Conservation (phyloP, 2,329 filamentous ascomycete genomes). For the Camptophora hylomeconis region DNA sequence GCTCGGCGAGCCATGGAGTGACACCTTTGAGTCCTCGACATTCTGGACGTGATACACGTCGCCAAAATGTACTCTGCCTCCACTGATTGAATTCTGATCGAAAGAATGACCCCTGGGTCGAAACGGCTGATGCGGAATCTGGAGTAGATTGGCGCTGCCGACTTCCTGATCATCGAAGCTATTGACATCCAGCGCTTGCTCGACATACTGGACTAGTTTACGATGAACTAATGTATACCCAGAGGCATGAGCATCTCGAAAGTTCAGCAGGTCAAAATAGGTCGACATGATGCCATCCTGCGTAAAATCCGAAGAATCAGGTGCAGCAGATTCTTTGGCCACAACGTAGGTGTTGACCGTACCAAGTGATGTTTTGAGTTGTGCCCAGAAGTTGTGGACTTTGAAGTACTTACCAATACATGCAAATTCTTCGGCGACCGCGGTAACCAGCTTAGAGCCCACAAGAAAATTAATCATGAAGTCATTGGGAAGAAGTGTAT, state of each 20-base stretch:
- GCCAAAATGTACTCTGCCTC: neutral
- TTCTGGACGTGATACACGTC: neutral
- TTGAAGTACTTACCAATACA: slow-evolving; percentile 25
- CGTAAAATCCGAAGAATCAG: slow-evolving; percentile 23
- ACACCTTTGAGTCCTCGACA: neutral
- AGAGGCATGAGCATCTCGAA: slow-evolving; percentile 5
- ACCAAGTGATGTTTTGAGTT: slow-evolving; percentile 24
- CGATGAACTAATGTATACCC: too few relatives aligned
- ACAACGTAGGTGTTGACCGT: slow-evolving; percentile 23
- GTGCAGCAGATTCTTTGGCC: slow-evolving; percentile 19
- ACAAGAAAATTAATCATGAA: neutral
- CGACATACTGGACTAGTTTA: too few relatives aligned
- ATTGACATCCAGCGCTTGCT: too few relatives aligned
- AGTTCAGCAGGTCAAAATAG: slow-evolving; percentile 21
- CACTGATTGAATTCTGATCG: neutral
- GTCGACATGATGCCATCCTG: slow-evolving; percentile 22
- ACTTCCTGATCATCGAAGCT: too few relatives aligned
- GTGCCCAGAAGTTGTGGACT: slow-evolving; percentile 29
- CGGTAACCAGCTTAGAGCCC: neutral
- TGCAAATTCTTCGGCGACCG: slow-evolving; percentile 21
- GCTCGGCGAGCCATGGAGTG: neutral
- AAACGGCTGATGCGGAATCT: too few relatives aligned
- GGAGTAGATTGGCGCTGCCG: too few relatives aligned
- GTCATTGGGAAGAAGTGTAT: neutral
- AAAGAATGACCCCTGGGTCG: slow-evolving; percentile 1